These are phyloP conservation scores for Discostella stelligera DNA, from an alignment of 352 stramenopile genomes.

Conservation along the genomic window DNA sequence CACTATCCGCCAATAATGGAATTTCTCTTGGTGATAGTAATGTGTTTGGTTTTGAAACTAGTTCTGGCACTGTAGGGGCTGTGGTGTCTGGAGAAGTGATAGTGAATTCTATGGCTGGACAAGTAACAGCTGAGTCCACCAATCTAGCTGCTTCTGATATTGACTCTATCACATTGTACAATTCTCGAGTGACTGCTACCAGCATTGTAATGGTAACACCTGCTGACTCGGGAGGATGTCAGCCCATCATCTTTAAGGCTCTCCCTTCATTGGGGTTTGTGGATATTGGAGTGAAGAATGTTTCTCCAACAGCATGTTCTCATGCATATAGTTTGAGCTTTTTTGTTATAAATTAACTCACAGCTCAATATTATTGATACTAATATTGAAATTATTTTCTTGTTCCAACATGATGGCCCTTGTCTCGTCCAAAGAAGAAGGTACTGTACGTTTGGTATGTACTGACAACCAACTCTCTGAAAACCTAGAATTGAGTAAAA, in stretches of 20 bases:
- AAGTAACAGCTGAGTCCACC: constrained; percentile 29
- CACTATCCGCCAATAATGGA: constrained; percentile 19
- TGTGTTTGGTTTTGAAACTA: constrained; percentile 41
- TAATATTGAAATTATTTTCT: too few relatives aligned
- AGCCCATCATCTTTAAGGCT: constrained; percentile 18
- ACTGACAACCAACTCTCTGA: too few relatives aligned
- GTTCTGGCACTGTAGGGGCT: constrained; percentile 29
- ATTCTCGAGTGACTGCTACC: constrained; percentile 22
- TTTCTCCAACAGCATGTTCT: constrained; percentile 18
- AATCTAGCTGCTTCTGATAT: constrained; percentile 17
- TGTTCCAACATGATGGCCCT: too few relatives aligned
- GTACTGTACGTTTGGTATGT: too few relatives aligned
- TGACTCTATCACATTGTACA: constrained; percentile 30
- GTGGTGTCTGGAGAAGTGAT: constrained; percentile 25
- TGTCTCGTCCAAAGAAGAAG: too few relatives aligned
- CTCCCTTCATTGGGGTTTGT: constrained; percentile 9
- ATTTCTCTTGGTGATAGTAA: constrained; percentile 43
- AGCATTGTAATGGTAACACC: constrained; percentile 39
- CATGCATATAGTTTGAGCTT: constrained; percentile 31
- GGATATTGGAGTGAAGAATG: constrained; percentile 29
- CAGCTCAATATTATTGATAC: too few relatives aligned
- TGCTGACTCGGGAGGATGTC: constrained; percentile 15
- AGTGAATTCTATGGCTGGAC: constrained; percentile 35
- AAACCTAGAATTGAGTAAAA: too few relatives aligned
- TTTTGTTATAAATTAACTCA: constrained; percentile 29